Base-by-base conservation (phyloP, 495 filamentous ascomycete species). In the Penicillium paradoxum region DNA sequence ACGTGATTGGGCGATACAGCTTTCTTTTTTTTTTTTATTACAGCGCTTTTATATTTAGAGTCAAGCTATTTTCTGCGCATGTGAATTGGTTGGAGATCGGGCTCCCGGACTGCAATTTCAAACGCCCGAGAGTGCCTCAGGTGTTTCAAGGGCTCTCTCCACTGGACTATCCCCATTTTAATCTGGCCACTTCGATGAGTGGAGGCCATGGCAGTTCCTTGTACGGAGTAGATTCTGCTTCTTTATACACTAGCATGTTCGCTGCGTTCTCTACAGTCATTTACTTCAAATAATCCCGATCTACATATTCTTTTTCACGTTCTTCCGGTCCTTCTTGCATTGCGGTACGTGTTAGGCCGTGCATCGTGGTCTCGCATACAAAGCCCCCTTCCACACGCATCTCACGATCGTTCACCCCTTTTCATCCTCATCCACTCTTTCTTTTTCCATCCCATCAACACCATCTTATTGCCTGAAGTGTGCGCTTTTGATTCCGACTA, bases 121-220 rank as follows among this genome's bases (percentile, higher is more conserved):
- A 47, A 55, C 44, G 42, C 46, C 43, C 51, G 22, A 10, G 25
- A 48, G 54, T 54, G 48, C 55, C 45, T 55, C 14, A 49, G 43
- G 7, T 36, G 29, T 52, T 42, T 45, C 45, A 52, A 37, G 15
- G 22, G 14, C 19, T 27, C 29, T 57, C 54, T 49, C 60, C 54
- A 56, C 50, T 49, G 19, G 48, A 52, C 19, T 32, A 62, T 57
- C 60, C 60, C 60, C 60, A 56, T 38, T 57, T 60, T 58, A 55
- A 57, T 58, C 56, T 19, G 43, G 44, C 37, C 27, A 30, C 53
- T 48, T 34, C 50, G 37, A 18, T 50, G 34, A 40, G 51, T 49
- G 46, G 45, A 52, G 51, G 52, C 48, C 46, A 40, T 50, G 49
- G 37, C 53, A 46, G 42, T 51, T 50, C 52, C 38, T 50, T 48